These are phyloP conservation scores for Microdochium bolleyi DNA, from an alignment of 2,329 filamentous ascomycete genomes.

Conservation along the genomic window DNA sequence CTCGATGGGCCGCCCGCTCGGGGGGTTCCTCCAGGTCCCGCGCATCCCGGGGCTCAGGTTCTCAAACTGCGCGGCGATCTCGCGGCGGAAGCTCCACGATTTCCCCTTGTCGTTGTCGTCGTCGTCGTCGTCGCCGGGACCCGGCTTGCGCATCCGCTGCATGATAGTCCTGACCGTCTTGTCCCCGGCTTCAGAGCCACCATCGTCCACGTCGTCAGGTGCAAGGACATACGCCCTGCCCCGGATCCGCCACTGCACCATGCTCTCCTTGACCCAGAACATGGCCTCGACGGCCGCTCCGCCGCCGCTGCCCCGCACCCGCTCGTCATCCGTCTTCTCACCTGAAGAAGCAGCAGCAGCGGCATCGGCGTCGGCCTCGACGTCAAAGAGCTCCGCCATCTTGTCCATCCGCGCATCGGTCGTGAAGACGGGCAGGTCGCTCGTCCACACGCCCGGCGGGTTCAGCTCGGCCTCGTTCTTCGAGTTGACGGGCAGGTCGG, in stretches of 20 bases:
- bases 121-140: conserved; percentile 11
- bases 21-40: conserved; percentile 65
- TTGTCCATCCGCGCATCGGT: conserved; percentile 88
- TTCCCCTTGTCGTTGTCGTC: conserved; percentile 21
- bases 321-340: conserved; percentile 30
- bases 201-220: conserved; percentile 44
- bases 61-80: conserved; percentile 83
- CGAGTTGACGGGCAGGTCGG: conserved; percentile 60
- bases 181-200: conserved; percentile 26
- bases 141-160: background rate
- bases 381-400: conserved; percentile 58
- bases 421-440: conserved; percentile 74
- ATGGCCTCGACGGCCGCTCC: conserved; percentile 72
- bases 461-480: conserved; percentile 69
- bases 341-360: background rate
- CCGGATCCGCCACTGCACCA: conserved; percentile 78
- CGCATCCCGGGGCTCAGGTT: conserved; percentile 78
- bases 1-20: conserved; percentile 54
- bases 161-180: background rate
- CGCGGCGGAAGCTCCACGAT: conserved; percentile 69
- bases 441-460: conserved; percentile 56
- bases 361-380: conserved; percentile 30
- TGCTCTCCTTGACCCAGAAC: conserved; percentile 66
- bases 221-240: conserved; percentile 71
- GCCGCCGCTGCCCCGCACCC: conserved; percentile 42